These are phyloP conservation scores for Curvularia eragrostidis DNA, from an alignment of 2,329 filamentous ascomycete genomes.

Conservation along the genomic window DNA sequence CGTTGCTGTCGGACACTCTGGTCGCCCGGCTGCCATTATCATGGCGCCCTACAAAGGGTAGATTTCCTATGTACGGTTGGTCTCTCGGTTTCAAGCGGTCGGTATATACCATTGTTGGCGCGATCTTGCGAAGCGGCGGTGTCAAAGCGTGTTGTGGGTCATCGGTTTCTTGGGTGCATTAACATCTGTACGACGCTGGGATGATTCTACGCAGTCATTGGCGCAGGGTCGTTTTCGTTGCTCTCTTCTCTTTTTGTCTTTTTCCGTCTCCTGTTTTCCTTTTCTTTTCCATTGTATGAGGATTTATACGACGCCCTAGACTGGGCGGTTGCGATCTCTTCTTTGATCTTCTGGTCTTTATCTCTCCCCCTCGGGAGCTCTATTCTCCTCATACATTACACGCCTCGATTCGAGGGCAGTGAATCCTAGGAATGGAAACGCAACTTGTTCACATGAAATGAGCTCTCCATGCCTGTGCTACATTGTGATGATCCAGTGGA, in stretches of 20 bases:
- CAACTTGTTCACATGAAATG: conserved; percentile 30
- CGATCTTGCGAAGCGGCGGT: conserved; percentile 49
- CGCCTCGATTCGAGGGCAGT: conserved; percentile 48
- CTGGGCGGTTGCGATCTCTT: conserved; percentile 36
- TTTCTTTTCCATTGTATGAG: conserved; percentile 43
- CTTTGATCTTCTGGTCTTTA: conserved; percentile 39
- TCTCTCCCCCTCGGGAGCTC: conserved; percentile 28
- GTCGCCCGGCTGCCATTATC: conserved; percentile 37
- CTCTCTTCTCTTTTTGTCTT: conserved; percentile 16
- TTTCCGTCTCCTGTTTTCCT: not conserved
- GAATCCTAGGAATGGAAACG: conserved; percentile 44
- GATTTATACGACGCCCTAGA: conserved; percentile 36
- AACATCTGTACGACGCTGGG: conserved; percentile 50
- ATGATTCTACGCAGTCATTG: conserved; percentile 48
- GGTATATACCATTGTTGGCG: conserved; percentile 52
- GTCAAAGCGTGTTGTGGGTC: conserved; percentile 43
- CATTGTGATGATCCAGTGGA: not conserved
- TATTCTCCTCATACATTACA: conserved; percentile 42
- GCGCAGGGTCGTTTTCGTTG: conserved; percentile 36
- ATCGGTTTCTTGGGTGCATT: conserved; percentile 45
- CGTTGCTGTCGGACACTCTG: conserved; percentile 40
- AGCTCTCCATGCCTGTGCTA: not conserved
- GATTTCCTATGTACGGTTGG: conserved; percentile 51
- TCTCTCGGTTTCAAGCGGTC: conserved; percentile 43
- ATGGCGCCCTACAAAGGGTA: conserved; percentile 44